A percentile compares a stretch with the other conserved stretches of the same genome.
Conservation (phyloP, 176 grass and related monocot species). For the Aegilops umbellulata region DNA sequence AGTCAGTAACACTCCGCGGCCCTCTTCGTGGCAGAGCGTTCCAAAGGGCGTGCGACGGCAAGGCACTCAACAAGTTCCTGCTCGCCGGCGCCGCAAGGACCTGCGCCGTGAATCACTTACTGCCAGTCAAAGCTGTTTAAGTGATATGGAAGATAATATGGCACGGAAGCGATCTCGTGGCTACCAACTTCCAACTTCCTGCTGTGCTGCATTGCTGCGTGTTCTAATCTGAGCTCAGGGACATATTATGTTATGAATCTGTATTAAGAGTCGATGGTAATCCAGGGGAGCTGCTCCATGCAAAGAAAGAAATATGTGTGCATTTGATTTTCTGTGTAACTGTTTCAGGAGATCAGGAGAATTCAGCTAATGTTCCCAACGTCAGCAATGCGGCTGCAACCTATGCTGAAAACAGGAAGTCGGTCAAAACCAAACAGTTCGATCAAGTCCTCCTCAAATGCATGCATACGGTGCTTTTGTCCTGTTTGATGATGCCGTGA, state of each 20-base stretch:
- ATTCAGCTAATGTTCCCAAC: constrained; percentile 4
- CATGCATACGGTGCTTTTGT: background rate
- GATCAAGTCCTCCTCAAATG: background rate
- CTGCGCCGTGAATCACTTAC: too few species aligned
- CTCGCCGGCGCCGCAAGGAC: too few species aligned
- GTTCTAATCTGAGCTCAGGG: constrained; percentile 33
- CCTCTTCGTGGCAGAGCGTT: constrained; percentile 30
- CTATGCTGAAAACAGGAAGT: background rate
- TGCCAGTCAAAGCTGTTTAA: too few species aligned
- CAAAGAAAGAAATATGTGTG: constrained; percentile 54
- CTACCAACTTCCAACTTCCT: too few species aligned
- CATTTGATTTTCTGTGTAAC: constrained; percentile 67
- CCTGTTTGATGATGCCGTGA: constrained; percentile 38
- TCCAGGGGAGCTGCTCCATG: constrained; percentile 12
- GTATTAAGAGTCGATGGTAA: background rate
- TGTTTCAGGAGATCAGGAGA: constrained; percentile 48
- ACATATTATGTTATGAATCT: background rate
- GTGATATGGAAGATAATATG: too few species aligned
- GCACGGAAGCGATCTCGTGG: too few species aligned
- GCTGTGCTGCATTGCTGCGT: too few species aligned
- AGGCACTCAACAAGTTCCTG: too few species aligned
- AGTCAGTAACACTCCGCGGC: background rate
- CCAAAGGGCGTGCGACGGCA: background rate
- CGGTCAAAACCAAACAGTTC: background rate
- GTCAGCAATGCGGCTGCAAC: background rate